A percentile compares a stretch with the other conserved stretches of the same genome.
phyloP scores from a whole-genome alignment of 352 stramenopile species.

The Phytophthora cactorum region DNA sequence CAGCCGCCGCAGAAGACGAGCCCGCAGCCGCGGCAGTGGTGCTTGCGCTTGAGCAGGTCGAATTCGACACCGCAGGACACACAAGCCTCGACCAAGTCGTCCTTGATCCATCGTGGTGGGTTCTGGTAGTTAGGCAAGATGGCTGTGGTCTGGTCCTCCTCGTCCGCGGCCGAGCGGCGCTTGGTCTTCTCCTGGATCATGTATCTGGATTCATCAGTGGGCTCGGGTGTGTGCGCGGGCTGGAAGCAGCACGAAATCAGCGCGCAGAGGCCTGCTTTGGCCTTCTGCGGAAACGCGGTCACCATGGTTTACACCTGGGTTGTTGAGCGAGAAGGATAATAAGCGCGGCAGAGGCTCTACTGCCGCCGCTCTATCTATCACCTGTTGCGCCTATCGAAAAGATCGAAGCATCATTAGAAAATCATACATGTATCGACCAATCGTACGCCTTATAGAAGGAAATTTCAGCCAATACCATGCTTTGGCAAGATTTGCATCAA shows the following conservation, averaged over 20 bases:
- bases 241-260: constrained; percentile 74
- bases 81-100: constrained; percentile 60
- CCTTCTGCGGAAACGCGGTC: constrained; percentile 31
- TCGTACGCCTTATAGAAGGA: neutral
- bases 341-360: constrained; percentile 7
- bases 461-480: neutral
- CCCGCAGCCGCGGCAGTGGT: constrained; percentile 69
- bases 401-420: constrained; percentile 12
- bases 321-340: neutral
- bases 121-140: constrained; percentile 51
- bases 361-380: neutral
- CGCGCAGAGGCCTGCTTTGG: constrained; percentile 43
- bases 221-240: constrained; percentile 27
- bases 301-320: constrained; percentile 4
- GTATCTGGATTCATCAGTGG: constrained; percentile 46
- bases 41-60: constrained; percentile 69
- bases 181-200: constrained; percentile 39
- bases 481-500: neutral
- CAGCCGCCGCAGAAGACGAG: constrained; percentile 67
- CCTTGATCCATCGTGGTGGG: constrained; percentile 67
- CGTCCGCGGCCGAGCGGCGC: constrained; percentile 10
- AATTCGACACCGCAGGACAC: constrained; percentile 55
- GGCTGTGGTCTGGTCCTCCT: constrained; percentile 15
- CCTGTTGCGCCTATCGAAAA: constrained; percentile 6
- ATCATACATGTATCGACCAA: neutral